Conservation (phyloP, 257 asterid genomes). For the Scutellaria barbata region DNA sequence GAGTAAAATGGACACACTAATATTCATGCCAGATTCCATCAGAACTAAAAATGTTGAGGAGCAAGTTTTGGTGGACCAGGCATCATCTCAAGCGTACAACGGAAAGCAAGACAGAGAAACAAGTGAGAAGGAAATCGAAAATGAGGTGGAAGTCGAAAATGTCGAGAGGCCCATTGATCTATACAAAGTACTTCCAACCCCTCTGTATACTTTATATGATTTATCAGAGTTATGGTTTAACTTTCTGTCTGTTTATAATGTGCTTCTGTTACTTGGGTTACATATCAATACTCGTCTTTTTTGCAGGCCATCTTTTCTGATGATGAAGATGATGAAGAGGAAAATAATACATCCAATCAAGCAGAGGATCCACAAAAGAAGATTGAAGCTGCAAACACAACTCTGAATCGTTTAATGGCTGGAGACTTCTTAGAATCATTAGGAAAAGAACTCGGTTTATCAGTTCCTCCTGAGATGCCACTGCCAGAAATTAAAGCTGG, state of each 20-base stretch:
- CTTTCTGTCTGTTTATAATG: neutral
- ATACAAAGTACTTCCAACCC: slow-evolving; percentile 65
- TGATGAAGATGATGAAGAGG: slow-evolving; percentile 83
- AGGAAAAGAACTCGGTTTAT: slow-evolving; percentile 88
- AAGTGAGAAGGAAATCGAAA: slow-evolving; percentile 50
- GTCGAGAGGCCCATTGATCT: slow-evolving; percentile 94
- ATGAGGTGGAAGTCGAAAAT: slow-evolving; percentile 64
- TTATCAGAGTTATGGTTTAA: neutral
- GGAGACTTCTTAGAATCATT: slow-evolving; percentile 95
- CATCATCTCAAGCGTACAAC: slow-evolving; percentile 38
- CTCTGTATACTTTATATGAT: neutral
- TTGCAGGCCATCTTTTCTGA: slow-evolving; percentile 91
- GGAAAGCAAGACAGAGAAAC: slow-evolving; percentile 43
- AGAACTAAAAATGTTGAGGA: slow-evolving; percentile 52
- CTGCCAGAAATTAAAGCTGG: slow-evolving; percentile 45
- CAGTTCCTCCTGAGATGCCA: slow-evolving; percentile 78
- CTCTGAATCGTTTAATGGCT: slow-evolving; percentile 85
- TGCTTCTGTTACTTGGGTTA: slow-evolving; percentile 11
- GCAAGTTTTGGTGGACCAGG: slow-evolving; percentile 27
- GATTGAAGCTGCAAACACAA: slow-evolving; percentile 72
- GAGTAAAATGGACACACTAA: slow-evolving; percentile 92
- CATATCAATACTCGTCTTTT: slow-evolving; percentile 11
- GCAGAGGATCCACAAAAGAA: slow-evolving; percentile 64
- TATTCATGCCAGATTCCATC: slow-evolving; percentile 69
- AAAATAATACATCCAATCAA: slow-evolving; percentile 42